Percentiles rank a stretch among this genome's conserved stretches.
phyloP scores from a whole-genome alignment of 2,329 filamentous ascomycete species.

The Huntiella abstrusa region DNA sequence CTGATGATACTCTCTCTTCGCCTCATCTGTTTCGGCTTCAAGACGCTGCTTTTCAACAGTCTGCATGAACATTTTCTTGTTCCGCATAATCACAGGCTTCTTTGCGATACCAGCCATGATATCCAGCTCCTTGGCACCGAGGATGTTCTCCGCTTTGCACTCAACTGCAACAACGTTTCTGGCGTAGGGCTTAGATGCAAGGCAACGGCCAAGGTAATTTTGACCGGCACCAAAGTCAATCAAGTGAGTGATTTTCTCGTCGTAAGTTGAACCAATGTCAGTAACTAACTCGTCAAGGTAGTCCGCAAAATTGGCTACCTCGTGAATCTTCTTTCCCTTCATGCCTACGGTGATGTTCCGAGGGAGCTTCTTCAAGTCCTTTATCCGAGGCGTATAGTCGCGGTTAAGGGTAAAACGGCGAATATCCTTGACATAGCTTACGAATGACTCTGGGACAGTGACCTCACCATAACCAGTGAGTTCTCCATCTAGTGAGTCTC shows the following conservation, averaged over 20 bases:
- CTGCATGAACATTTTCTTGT: slow-evolving; percentile 60
- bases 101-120: slow-evolving; percentile 59
- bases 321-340: slow-evolving; percentile 90
- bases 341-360: slow-evolving; percentile 68
- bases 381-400: slow-evolving; percentile 29
- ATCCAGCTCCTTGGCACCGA: slow-evolving; percentile 68
- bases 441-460: slow-evolving; percentile 34
- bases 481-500: slow-evolving; percentile 43
- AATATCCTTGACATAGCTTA: slow-evolving; percentile 55
- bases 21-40: slow-evolving; percentile 23
- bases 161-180: slow-evolving; percentile 81
- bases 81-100: slow-evolving; percentile 54
- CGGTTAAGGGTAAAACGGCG: slow-evolving; percentile 49
- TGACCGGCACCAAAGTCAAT: slow-evolving; percentile 94
- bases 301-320: slow-evolving; percentile 76
- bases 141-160: slow-evolving; percentile 68
- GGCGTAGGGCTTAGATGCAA: slow-evolving; percentile 74
- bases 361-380: slow-evolving; percentile 39
- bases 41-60: slow-evolving; percentile 30
- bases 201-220: slow-evolving; percentile 78
- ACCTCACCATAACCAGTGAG: slow-evolving; percentile 13
- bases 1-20: slow-evolving; percentile 15
- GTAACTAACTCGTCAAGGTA: slow-evolving; percentile 49
- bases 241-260: slow-evolving; percentile 55
- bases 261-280: slow-evolving; percentile 37